A percentile compares a stretch with the other conserved stretches of the same genome.
Evolutionary conservation across 2,329 filamentous ascomycete genomes (phyloP).

Genomic region (Monosporascus sp.): DNA sequence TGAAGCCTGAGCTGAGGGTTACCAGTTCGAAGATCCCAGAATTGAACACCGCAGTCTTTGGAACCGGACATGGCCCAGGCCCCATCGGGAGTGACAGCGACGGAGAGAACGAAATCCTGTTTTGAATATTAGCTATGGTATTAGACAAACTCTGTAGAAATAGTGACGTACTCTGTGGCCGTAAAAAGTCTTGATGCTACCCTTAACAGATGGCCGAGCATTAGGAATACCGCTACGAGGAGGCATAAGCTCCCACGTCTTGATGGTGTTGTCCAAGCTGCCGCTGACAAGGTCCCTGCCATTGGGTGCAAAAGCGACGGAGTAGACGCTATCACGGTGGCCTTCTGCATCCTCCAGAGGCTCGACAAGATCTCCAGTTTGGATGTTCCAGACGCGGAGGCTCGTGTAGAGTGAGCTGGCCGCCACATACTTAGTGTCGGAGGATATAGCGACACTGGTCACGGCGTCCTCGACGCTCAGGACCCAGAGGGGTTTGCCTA

Average conservation of each 20-base stretch:
- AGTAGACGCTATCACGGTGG: slow-evolving; percentile 96
- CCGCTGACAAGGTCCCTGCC: slow-evolving; percentile 91
- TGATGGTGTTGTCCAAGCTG: slow-evolving; percentile 95
- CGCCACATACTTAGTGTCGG: slow-evolving; percentile 88
- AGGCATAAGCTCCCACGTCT: slow-evolving; percentile 92
- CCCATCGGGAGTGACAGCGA: slow-evolving; percentile 92
- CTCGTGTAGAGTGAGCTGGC: slow-evolving; percentile 96
- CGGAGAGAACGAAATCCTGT: slow-evolving; percentile 92
- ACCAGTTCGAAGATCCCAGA: slow-evolving; percentile 94
- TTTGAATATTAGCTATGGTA: not conserved
- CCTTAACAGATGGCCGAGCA: slow-evolving; percentile 71
- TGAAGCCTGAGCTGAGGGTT: slow-evolving; percentile 97
- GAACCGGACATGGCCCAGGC: slow-evolving; percentile 96
- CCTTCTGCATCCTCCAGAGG: slow-evolving; percentile 88
- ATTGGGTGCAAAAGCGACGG: slow-evolving; percentile 90
- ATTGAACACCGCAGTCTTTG: slow-evolving; percentile 95
- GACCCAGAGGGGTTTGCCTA: slow-evolving; percentile 73
- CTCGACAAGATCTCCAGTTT: slow-evolving; percentile 79
- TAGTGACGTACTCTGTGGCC: slow-evolving; percentile 73
- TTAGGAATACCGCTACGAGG: slow-evolving; percentile 58
- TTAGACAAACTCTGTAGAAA: not conserved
- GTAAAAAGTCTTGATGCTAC: slow-evolving; percentile 94
- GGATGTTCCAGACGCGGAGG: slow-evolving; percentile 93
- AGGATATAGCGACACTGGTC: slow-evolving; percentile 94
- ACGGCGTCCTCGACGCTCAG: slow-evolving; percentile 94